Evolutionary conservation across 768 basidiomycete genomes (phyloP), one percentile per base, ranked within the genome.

Genomic region (Hericium alpestre): DNA sequence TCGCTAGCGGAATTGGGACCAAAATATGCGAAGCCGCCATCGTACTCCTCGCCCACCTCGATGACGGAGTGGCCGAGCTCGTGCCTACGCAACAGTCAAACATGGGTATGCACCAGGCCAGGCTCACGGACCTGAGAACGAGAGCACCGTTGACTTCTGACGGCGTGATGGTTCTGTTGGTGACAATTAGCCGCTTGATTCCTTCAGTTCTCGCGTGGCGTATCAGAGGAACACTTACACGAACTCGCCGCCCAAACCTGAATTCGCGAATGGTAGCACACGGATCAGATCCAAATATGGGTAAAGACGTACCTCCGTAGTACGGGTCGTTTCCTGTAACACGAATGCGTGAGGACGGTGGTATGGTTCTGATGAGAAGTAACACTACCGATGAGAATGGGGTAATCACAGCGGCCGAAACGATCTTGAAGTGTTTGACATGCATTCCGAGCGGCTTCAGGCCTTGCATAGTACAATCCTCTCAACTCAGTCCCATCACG

Each of bases 41-140:
- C 89, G 65, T 91, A 90, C 70, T 90, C 88, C 69, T 90, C 89
- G 4, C 89, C 89, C 18, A 88, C 83, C 7, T 80, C 72, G 62
- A 90, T 86, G 51, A 90, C 80, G 22, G 86, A 87, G 69, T 91
- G 88, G 0, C 88, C 88, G 1, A 90, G 79, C 67, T 90, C 88
- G 63, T 89, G 88, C 6, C 70, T 71, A 37, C 11, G 13, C 47
- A 15, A 25, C 11, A 20, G 25, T 51, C 16, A 57, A 12, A 25
- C 54, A 40, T 15, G n/a, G 11, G 32, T 10, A n/a, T 27, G 11
- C 11, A 7, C 22, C 22, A 15, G 39, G 7, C 12, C 6, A 37
- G n/a, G 5, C 32, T 9, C 7, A 49, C 55, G 0, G 43, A 70
- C 71, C 87, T 79, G 32, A 90, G 76, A 6, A 90, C 86, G 18